phyloP scores from a whole-genome alignment of 148 eudicot genomes.

The Limonium bicolor region DNA sequence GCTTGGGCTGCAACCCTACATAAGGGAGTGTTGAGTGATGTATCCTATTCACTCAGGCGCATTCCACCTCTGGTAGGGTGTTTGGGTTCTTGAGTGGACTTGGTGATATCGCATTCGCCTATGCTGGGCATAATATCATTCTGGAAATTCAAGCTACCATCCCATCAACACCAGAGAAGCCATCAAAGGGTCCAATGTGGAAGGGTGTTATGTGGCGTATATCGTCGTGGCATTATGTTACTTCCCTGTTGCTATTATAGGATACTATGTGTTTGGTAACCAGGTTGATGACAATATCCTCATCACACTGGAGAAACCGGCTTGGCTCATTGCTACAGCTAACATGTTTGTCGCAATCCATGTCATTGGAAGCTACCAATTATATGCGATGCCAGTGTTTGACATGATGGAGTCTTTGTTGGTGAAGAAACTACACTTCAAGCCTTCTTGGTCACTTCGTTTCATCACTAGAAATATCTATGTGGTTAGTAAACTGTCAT shows the following conservation, averaged over 20 bases:
- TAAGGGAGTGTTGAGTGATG: conserved; percentile 24
- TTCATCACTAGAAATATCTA: conserved; percentile 18
- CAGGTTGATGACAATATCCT: conserved; percentile 52
- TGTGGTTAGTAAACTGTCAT: conserved; percentile 14
- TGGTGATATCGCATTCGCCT: conserved; percentile 58
- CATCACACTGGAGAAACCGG: conserved; percentile 31
- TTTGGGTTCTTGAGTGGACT: conserved; percentile 39
- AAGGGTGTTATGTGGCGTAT: conserved; percentile 59
- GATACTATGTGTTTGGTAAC: conserved; percentile 40
- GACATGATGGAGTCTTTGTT: conserved; percentile 48
- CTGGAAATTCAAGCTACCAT: conserved; percentile 69
- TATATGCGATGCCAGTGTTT: conserved; percentile 54
- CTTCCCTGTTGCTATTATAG: conserved; percentile 58
- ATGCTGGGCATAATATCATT: conserved; percentile 67
- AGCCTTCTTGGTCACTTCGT: conserved; percentile 15
- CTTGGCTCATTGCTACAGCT: conserved; percentile 51
- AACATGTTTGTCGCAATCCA: conserved; percentile 56
- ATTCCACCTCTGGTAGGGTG: conserved; percentile 7
- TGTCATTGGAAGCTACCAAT: conserved; percentile 73
- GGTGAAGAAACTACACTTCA: conserved; percentile 23
- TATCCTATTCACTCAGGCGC: conserved; percentile 21
- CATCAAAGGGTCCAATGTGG: conserved; percentile 77
- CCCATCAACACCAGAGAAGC: conserved; percentile 53
- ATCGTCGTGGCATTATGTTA: conserved; percentile 55
- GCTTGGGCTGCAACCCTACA: conserved; percentile 41